These are phyloP conservation scores for Xylariaceae sp. DNA, from an alignment of 2,329 filamentous ascomycete species.

Conservation along the genomic window DNA sequence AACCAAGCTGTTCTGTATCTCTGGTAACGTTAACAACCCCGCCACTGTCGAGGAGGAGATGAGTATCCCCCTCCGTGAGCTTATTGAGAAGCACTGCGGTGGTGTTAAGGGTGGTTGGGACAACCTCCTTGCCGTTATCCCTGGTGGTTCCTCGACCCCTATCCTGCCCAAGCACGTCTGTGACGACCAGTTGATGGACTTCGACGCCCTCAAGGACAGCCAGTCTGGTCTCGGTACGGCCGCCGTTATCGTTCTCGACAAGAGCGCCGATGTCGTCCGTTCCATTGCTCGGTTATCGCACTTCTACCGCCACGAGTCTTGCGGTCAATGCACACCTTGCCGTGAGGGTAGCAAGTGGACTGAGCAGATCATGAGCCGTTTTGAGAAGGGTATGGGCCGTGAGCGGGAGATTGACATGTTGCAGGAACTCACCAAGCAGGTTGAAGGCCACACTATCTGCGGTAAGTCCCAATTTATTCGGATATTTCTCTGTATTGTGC, in stretches of 20 bases:
- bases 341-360: conserved; percentile 99
- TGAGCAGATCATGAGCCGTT: conserved; percentile 96
- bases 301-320: conserved; percentile 98
- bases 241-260: conserved; percentile 98
- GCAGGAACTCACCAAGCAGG: conserved; percentile 98
- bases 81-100: conserved; percentile 97
- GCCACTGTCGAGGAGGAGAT: conserved; percentile 98
- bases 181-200: conserved; percentile 97
- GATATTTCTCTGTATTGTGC: conserved; percentile 24
- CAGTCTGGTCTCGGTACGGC: conserved; percentile 96
- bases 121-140: conserved; percentile 91
- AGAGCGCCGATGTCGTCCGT: conserved; percentile 91
- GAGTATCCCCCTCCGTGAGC: conserved; percentile 91
- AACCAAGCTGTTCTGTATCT: conserved; percentile 98
- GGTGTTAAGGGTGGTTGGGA: conserved; percentile 97
- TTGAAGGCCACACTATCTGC: conserved; percentile 98
- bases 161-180: conserved; percentile 87
- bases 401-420: conserved; percentile 98
- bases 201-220: conserved; percentile 94
- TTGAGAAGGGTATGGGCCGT: conserved; percentile 84
- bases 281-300: conserved; percentile 88
- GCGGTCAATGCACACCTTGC: conserved; percentile 98
- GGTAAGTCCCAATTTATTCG: conserved; percentile 50
- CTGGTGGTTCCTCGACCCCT: conserved; percentile 92
- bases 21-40: conserved; percentile 97